Base-by-base conservation (phyloP, 2,329 filamentous ascomycete species). In the Coniochaeta ligniaria region DNA sequence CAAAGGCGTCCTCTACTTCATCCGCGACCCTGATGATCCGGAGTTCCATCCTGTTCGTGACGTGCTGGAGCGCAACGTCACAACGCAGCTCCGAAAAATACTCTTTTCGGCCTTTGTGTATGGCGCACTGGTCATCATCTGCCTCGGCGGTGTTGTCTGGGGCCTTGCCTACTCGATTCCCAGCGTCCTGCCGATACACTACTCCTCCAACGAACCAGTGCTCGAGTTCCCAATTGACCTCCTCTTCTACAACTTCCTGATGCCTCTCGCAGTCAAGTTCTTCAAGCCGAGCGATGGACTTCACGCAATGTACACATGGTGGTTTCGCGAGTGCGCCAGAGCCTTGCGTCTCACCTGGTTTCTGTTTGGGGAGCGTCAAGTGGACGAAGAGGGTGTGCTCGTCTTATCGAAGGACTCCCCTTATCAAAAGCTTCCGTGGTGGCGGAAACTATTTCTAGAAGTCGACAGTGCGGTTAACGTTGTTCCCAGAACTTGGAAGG, bases 11-110 rank as follows among this genome's bases (percentile, higher is more conserved):
- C 80, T 99, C 62, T 98, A 97, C 78, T 99, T 99, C 73, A 99
- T 99, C 68, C 87, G 95, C 64, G 96, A 99, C 73, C 95, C 95
- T 7, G 96, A 99, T 73, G 95, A 99, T 73, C 95, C 96, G 9
- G 96, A 95, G 14, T 99, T 99, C 73, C 95, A 99, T 71, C 95
- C 95, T 0, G 94, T 99, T 6, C 90, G 96, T 41, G 95, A 99
- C 73, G 95, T 99, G 14, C 83, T 99, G 20, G 95, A 99, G 73
- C 88, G 95, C 36, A 96, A 89, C 67, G 89, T 99, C 57, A 87
- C 90, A 14, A 96, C 93, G 0, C 95, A 99, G 74, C 83, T 99
- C 36, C 87, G 94, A 60, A 99, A 99, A 76, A 99, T 99, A 57
- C 83, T 93, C 2, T 98, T 98, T 70, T 97, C 93, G 63, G 96